Evolutionary conservation across 495 filamentous ascomycete genomes (phyloP).

Genomic region (Xylaria intraflava): DNA sequence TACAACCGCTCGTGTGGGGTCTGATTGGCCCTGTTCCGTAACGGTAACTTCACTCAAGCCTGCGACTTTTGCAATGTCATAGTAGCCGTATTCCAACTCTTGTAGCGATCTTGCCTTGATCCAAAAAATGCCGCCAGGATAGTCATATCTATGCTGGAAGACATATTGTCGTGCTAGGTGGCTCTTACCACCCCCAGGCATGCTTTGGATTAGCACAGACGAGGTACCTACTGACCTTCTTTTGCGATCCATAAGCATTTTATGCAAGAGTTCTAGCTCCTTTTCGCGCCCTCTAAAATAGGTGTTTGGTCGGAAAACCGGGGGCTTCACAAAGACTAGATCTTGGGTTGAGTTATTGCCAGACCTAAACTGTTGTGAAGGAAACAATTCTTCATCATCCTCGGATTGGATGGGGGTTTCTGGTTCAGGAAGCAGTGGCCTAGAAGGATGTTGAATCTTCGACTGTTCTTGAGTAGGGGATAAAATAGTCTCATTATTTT

Average conservation of each 20-base stretch:
- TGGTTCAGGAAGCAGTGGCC: conserved; percentile 21
- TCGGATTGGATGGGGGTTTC: conserved; percentile 16
- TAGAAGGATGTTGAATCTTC: conserved; percentile 26
- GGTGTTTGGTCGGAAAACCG: conserved; percentile 70
- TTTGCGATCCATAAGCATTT: conserved; percentile 58
- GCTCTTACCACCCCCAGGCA: conserved; percentile 75
- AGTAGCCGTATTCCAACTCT: conserved; percentile 61
- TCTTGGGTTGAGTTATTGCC: conserved; percentile 24
- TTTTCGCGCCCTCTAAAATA: conserved; percentile 69
- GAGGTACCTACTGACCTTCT: conserved; percentile 56
- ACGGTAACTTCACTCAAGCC: conserved; percentile 42
- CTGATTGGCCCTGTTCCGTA: conserved; percentile 29
- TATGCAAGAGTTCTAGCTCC: conserved; percentile 61
- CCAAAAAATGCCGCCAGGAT: conserved; percentile 76
- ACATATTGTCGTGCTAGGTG: conserved; percentile 80
- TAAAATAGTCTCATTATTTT: conserved; percentile 32
- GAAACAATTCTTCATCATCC: conserved; percentile 24
- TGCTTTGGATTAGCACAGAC: conserved; percentile 63
- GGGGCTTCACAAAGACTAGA: conserved; percentile 60
- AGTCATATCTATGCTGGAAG: conserved; percentile 58
- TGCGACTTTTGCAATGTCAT: conserved; percentile 66
- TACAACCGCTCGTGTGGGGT: conserved; percentile 50
- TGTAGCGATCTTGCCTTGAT: conserved; percentile 60
- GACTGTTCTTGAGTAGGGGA: conserved; percentile 22
- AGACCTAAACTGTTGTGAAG: conserved; percentile 25